Evolutionary conservation across 2,329 filamentous ascomycete genomes (phyloP), one percentile per base, ranked within the genome.

Genomic region (Penicillium sp.): DNA sequence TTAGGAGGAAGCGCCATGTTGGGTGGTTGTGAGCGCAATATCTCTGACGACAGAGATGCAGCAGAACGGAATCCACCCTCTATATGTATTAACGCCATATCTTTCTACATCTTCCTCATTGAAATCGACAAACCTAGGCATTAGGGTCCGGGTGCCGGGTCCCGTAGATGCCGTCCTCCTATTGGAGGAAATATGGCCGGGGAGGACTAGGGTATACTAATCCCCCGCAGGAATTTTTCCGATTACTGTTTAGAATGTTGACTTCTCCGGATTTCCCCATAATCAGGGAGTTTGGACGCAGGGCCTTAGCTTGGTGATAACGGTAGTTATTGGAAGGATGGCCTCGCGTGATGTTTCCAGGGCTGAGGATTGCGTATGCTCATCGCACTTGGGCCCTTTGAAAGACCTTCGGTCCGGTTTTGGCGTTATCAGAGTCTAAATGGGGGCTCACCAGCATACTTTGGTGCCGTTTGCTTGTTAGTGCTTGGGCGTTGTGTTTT

Each of bases 1-100:
- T 83, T 82, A 33, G 82, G 82, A 52, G 63, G 80, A 76, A 57
- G 54, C 24, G 48, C 43, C 54, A 52, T 56, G 48, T 5, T n/a
- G 47, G 35, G 19, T 24, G 14, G 16, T 42, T 21, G 16, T 31
- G 21, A 37, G 16, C n/a, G 16, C 35, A 10, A 7, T 13, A 31
- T 31, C 26, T 31, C 43, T 47, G 35, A 37, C 35, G 19, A 16
- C 35, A 37, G n/a, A 8, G 14, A n/a, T n/a, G 35, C 35, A 16
- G 16, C 35, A 37, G 16, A 37, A 37, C 3, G 35, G 35, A 37
- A 4, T 19, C 16, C 11, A 16, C 35, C 37, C 21, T 24, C 42
- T 33, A 33, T 43, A 49, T 19, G 19, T 22, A 49, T 9, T 14
- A 9, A 11, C 5, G 13, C 3, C 9, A 16, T 4, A 37, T 16